These are phyloP conservation scores for Beauveria sp. DNA, from an alignment of 2,329 filamentous ascomycete genomes.

Conservation along the genomic window DNA sequence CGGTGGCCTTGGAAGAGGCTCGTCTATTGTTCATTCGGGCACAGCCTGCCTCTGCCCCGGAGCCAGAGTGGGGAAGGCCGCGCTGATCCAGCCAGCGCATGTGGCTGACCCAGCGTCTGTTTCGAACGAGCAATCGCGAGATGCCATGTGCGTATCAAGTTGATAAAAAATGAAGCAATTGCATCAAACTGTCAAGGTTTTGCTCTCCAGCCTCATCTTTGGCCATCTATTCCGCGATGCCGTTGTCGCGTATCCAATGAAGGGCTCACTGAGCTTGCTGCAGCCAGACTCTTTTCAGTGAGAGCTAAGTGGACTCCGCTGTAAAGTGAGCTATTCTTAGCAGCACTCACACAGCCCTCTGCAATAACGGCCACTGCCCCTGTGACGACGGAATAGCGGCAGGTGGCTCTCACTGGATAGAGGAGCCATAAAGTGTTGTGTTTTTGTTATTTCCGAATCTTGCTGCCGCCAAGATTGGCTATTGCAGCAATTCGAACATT, in stretches of 20 bases:
- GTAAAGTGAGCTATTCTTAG: conserved; percentile 3
- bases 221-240: too few relatives aligned
- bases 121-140: not conserved
- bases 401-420: too few relatives aligned
- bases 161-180: not conserved
- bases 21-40: not conserved
- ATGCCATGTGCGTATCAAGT: not conserved
- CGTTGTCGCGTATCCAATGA: not conserved
- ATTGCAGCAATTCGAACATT: not conserved
- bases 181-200: not conserved
- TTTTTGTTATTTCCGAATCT: too few relatives aligned
- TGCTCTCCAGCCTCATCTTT: not conserved
- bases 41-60: not conserved
- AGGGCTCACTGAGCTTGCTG: not conserved
- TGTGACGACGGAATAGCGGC: not conserved
- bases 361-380: not conserved
- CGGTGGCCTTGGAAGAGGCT: not conserved
- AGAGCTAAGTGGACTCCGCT: not conserved
- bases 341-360: not conserved
- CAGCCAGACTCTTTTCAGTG: not conserved
- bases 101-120: conserved; percentile 6
- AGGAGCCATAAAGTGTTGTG: too few relatives aligned
- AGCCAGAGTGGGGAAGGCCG: not conserved
- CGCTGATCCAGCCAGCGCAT: too few relatives aligned
- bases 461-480: not conserved